These are phyloP conservation scores for Epichloe scottii DNA, from an alignment of 2,329 filamentous ascomycete species.

Conservation along the genomic window DNA sequence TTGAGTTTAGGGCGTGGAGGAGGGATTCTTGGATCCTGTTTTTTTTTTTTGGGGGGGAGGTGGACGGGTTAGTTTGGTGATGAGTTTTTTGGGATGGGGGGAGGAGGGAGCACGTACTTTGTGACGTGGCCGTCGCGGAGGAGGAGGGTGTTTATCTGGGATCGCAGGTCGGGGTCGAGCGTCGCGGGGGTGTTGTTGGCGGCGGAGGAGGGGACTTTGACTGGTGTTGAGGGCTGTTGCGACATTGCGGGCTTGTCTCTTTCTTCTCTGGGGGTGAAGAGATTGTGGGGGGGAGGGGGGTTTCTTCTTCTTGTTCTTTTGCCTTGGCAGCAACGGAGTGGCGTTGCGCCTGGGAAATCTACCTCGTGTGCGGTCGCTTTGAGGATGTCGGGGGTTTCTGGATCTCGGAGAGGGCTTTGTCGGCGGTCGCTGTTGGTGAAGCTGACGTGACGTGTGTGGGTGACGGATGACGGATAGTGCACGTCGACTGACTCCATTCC, in stretches of 20 bases:
- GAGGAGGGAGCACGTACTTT: conserved; percentile 32
- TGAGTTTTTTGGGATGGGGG: neutral
- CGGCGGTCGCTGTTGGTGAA: too few species aligned
- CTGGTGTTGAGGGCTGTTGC: conserved; percentile 38
- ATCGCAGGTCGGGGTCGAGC: conserved; percentile 48
- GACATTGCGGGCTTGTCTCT: conserved; percentile 23
- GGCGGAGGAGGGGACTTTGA: conserved; percentile 48
- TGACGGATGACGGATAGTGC: too few species aligned
- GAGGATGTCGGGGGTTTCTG: too few species aligned
- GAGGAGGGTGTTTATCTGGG: conserved; percentile 47
- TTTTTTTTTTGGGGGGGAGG: neutral
- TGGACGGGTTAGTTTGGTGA: neutral
- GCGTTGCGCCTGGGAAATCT: neutral
- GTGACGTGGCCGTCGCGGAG: conserved; percentile 46
- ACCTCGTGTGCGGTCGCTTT: too few species aligned
- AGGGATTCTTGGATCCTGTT: conserved; percentile 50
- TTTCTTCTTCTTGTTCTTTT: neutral
- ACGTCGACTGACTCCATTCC: too few species aligned
- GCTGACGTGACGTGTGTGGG: too few species aligned
- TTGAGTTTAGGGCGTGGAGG: conserved; percentile 47
- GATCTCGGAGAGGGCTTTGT: too few species aligned
- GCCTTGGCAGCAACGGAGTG: neutral
- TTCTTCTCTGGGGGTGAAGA: too few species aligned
- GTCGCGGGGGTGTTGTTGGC: conserved; percentile 48
- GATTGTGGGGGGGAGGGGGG: too few species aligned